Conservation (phyloP, 148 eudicot genomes). For the Rhododendron henanense region DNA sequence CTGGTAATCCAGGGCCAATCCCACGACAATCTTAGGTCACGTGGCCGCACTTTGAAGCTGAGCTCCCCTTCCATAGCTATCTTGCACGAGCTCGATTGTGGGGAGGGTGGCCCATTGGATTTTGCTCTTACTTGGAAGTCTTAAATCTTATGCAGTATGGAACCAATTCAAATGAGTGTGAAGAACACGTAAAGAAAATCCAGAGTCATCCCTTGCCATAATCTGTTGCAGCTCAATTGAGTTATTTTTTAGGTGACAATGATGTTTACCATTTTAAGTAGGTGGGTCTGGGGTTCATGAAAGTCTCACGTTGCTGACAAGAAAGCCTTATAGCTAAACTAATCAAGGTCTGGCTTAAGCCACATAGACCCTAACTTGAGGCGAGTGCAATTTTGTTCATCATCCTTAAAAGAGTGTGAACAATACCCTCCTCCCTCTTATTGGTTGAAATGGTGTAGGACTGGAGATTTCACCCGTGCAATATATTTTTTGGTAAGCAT, state of each 20-base stretch:
- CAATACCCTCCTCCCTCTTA: accelerated
- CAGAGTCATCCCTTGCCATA: neutral
- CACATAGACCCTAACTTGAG: neutral
- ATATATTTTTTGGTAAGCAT: no score
- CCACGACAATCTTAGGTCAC: neutral
- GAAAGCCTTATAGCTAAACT: neutral
- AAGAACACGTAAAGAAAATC: neutral
- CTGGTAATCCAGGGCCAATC: neutral
- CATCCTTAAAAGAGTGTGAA: no score
- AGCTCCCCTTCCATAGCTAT: neutral
- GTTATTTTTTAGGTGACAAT: neutral
- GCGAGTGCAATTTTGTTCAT: no score
- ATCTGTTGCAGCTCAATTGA: neutral
- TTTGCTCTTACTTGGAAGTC: neutral
- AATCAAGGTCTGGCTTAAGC: neutral
- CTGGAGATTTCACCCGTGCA: no score
- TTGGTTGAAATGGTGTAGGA: no score
- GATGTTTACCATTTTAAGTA: neutral
- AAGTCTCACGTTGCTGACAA: neutral
- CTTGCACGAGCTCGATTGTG: neutral
- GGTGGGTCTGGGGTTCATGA: neutral
- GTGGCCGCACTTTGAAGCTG: neutral
- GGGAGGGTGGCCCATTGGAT: neutral
- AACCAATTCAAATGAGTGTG: neutral
- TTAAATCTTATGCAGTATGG: neutral